These are phyloP conservation scores for Aspergillus olivimuriae DNA, from an alignment of 495 filamentous ascomycete species.

Conservation along the genomic window DNA sequence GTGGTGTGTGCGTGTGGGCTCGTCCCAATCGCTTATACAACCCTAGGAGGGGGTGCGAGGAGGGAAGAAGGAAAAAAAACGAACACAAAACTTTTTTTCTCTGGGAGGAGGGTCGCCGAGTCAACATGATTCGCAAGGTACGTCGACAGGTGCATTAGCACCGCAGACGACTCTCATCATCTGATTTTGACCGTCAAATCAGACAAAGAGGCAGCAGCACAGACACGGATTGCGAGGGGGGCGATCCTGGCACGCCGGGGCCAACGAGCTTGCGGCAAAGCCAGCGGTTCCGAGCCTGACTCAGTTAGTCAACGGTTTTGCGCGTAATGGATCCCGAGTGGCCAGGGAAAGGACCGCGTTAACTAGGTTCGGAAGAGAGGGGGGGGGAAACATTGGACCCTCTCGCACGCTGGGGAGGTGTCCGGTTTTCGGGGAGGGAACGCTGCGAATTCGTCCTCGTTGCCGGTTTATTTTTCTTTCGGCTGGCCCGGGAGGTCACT, in stretches of 20 bases:
- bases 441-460: too few relatives aligned
- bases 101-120: not conserved
- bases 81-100: not conserved
- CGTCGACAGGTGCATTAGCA: constrained; percentile 25
- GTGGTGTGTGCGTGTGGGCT: constrained; percentile 2
- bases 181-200: constrained; percentile 26
- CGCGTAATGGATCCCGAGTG: constrained; percentile 1
- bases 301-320: constrained; percentile 1
- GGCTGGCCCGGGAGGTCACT: too few relatives aligned
- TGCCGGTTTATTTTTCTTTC: too few relatives aligned
- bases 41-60: not conserved
- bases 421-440: too few relatives aligned
- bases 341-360: not conserved
- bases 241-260: constrained; percentile 12
- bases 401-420: too few relatives aligned
- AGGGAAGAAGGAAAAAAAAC: not conserved
- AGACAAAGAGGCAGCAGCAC: constrained; percentile 9
- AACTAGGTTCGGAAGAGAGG: not conserved
- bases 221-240: constrained; percentile 11
- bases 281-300: not conserved
- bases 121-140: constrained; percentile 14
- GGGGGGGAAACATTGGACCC: too few relatives aligned
- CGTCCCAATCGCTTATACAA: constrained; percentile 5
- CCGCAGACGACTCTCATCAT: constrained; percentile 30
- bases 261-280: constrained; percentile 11